phyloP scores from a whole-genome alignment of 2,329 filamentous ascomycete genomes.

The Microdochium trichocladiopsis region DNA sequence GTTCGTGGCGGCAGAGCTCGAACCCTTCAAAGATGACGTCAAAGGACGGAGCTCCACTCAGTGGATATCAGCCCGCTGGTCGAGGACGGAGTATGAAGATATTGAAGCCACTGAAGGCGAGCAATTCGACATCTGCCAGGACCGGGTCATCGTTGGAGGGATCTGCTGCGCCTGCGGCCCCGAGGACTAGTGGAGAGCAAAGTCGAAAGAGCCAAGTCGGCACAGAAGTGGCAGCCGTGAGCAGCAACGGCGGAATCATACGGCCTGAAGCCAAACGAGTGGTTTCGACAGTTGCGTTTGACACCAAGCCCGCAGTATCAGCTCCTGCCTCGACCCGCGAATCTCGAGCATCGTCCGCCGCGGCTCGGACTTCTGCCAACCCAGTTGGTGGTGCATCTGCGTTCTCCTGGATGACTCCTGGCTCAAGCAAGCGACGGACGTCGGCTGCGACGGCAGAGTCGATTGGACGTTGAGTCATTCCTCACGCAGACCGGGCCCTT shows the following conservation, averaged over 20 bases:
- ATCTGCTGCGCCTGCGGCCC: conserved; percentile 27
- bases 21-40: conserved; percentile 41
- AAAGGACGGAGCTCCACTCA: conserved; percentile 47
- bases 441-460: conserved; percentile 27
- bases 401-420: conserved; percentile 80
- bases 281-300: conserved; percentile 19
- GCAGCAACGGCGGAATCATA: conserved; percentile 17
- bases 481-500: no score
- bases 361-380: conserved; percentile 58
- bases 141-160: conserved; percentile 47
- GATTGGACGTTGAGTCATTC: conserved; percentile 5
- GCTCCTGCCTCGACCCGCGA: conserved; percentile 24
- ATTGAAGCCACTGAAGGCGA: conserved; percentile 67
- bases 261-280: conserved; percentile 50
- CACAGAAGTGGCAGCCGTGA: conserved; percentile 14
- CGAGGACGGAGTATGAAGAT: conserved; percentile 76
- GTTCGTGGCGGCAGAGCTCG: conserved; percentile 59
- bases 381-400: conserved; percentile 89
- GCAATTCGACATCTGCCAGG: conserved; percentile 41
- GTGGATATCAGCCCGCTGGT: conserved; percentile 64
- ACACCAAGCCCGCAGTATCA: conserved; percentile 21
- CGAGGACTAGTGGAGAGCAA: conserved; percentile 40
- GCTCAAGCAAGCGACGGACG: conserved; percentile 32
- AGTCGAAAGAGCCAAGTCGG: conserved; percentile 46
- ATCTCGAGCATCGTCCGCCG: conserved; percentile 27